Evolutionary conservation across 1,284 basidiomycete genomes (phyloP).

Genomic region (Ustilago hordei): DNA sequence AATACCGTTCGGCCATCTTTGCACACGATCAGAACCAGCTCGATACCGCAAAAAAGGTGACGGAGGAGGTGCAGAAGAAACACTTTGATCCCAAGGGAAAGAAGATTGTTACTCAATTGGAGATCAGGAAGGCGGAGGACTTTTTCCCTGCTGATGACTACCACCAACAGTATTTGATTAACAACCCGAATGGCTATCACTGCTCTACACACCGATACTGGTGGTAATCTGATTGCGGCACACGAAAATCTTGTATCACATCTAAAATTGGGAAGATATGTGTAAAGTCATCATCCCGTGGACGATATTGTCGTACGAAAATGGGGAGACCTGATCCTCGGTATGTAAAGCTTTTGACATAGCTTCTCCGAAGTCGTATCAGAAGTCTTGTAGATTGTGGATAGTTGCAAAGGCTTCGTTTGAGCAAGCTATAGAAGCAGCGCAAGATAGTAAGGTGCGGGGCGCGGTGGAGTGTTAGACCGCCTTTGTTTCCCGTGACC

Average conservation of each 20-base stretch:
- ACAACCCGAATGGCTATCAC: constrained; percentile 64
- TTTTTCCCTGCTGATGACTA: constrained; percentile 64
- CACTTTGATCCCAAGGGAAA: constrained; percentile 77
- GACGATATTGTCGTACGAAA: no score
- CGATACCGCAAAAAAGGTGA: constrained; percentile 81
- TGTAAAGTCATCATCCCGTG: no score
- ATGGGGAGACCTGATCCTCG: no score
- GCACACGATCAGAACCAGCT: constrained; percentile 82
- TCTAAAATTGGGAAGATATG: not conserved
- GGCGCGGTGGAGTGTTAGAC: not conserved
- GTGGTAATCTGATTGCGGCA: constrained; percentile 21
- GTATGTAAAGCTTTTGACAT: not conserved
- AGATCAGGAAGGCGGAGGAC: constrained; percentile 41
- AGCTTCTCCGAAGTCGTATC: not conserved
- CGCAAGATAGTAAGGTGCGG: not conserved
- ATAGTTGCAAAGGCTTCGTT: not conserved
- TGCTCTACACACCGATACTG: constrained; percentile 58
- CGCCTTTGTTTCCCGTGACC: not conserved
- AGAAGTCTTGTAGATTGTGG: not conserved
- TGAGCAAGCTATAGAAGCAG: not conserved
- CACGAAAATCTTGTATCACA: not conserved
- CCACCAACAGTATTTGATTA: constrained; percentile 67
- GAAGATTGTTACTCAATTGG: constrained; percentile 78
- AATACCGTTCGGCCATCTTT: constrained; percentile 95
- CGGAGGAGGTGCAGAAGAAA: constrained; percentile 84